Evolutionary conservation across 257 asterid genomes (phyloP).

Genomic region (Solanum chilense): DNA sequence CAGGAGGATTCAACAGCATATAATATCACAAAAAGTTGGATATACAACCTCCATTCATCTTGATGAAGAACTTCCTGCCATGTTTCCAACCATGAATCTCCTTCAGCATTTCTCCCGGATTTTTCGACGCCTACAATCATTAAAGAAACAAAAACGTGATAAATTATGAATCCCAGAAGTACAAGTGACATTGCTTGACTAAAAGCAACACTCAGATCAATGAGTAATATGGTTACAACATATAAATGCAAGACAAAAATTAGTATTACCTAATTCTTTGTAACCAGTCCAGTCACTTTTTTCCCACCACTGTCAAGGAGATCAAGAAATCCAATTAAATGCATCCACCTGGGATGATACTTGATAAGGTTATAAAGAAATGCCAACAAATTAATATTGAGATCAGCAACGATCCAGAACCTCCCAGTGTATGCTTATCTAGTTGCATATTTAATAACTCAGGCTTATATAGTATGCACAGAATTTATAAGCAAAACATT

Average conservation of each 20-base stretch:
- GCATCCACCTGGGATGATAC: slow-evolving; percentile 92
- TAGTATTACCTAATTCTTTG: slow-evolving; percentile 85
- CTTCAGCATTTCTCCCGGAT: slow-evolving; percentile 89
- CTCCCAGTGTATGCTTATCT: neutral
- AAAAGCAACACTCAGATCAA: neutral
- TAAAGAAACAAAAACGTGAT: neutral
- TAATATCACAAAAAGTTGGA: neutral
- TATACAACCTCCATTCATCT: slow-evolving; percentile 90
- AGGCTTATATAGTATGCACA: neutral
- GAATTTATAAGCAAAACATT: neutral
- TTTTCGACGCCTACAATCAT: slow-evolving; percentile 71
- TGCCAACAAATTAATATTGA: slow-evolving; percentile 6
- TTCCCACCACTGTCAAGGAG: slow-evolving; percentile 99
- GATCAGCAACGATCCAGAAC: neutral
- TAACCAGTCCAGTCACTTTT: slow-evolving; percentile 99
- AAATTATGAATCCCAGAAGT: neutral
- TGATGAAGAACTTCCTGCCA: slow-evolving; percentile 97
- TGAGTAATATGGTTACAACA: neutral
- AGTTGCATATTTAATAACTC: neutral
- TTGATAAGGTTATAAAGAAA: slow-evolving; percentile 42
- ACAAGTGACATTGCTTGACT: neutral
- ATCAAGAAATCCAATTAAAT: slow-evolving; percentile 94
- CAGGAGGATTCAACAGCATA: neutral
- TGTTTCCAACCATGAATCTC: slow-evolving; percentile 99
- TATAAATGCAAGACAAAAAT: neutral